Percentiles rank a stretch among this genome's conserved stretches.
Conservation (phyloP, 345 rosid species). For the Erysimum cheiranthoides region DNA sequence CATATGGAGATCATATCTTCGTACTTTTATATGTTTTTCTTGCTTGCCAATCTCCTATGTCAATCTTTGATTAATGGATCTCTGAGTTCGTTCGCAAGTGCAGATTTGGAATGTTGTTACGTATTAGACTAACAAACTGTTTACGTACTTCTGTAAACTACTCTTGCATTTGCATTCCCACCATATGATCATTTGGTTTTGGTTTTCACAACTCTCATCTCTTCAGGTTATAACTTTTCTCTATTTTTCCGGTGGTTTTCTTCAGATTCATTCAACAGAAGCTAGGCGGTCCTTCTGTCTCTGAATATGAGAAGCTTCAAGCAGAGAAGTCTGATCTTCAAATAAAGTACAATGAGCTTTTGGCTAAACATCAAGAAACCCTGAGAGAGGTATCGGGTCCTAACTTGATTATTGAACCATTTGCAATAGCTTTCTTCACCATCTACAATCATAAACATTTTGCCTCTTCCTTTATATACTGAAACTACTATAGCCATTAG, state of each 20-base stretch:
- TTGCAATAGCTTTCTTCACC: no score
- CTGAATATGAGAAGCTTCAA: slow-evolving; percentile 86
- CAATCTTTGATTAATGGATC: background rate
- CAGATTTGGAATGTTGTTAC: background rate
- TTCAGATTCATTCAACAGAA: slow-evolving; percentile 84
- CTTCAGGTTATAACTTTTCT: background rate
- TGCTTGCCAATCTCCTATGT: background rate
- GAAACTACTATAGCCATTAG: no score
- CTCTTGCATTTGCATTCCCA: background rate
- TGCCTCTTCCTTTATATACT: no score
- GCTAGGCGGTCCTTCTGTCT: slow-evolving; percentile 75
- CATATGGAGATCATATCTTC: background rate
- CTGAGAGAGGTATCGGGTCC: slow-evolving; percentile 62
- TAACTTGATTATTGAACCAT: slow-evolving; percentile 16
- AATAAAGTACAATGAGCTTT: slow-evolving; percentile 70
- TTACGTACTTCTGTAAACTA: background rate
- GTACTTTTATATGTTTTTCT: background rate
- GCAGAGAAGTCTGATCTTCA: slow-evolving; percentile 76
- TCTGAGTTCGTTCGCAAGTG: background rate
- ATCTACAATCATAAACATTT: no score
- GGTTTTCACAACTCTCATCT: background rate
- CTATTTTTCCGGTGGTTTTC: slow-evolving; percentile 11
- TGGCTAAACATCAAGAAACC: slow-evolving; percentile 68
- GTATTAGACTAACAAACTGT: background rate
- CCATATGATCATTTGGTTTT: background rate